These are phyloP conservation scores for Pleoardoris graminearum DNA, from an alignment of 2,329 filamentous ascomycete genomes.

Conservation along the genomic window DNA sequence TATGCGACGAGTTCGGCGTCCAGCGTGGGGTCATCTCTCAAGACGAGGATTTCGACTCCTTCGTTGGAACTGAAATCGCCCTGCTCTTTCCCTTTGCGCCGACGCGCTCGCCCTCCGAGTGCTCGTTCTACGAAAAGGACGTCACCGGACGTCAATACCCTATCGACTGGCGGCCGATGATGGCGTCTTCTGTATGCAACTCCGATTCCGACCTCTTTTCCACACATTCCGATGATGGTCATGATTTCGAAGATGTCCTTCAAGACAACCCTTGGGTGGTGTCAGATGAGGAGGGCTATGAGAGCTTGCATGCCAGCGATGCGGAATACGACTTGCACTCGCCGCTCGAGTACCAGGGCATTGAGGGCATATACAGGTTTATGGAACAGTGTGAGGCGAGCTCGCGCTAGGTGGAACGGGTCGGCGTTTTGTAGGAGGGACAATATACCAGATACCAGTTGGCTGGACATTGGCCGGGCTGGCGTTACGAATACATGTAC, in stretches of 20 bases:
- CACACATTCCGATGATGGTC: slow-evolving; percentile 41
- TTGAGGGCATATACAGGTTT: slow-evolving; percentile 69
- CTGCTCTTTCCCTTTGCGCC: slow-evolving; percentile 87
- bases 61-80: slow-evolving; percentile 71
- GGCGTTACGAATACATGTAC: slow-evolving; percentile 5
- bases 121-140: slow-evolving; percentile 51
- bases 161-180: slow-evolving; percentile 61
- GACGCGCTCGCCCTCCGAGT: slow-evolving; percentile 54
- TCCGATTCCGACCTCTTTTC: slow-evolving; percentile 45
- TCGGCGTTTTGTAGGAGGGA: not conserved
- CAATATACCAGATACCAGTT: slow-evolving; percentile 27
- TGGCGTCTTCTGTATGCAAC: slow-evolving; percentile 48
- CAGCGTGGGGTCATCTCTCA: slow-evolving; percentile 77
- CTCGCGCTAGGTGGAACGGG: slow-evolving; percentile 10
- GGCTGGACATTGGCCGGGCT: slow-evolving; percentile 31
- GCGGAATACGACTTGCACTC: slow-evolving; percentile 42
- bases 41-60: slow-evolving; percentile 73
- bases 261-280: slow-evolving; percentile 59
- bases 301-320: slow-evolving; percentile 61
- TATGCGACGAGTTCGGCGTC: slow-evolving; percentile 88
- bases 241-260: slow-evolving; percentile 48
- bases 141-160: slow-evolving; percentile 44
- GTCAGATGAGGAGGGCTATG: slow-evolving; percentile 57
- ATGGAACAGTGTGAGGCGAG: slow-evolving; percentile 64
- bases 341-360: slow-evolving; percentile 62